Percentiles rank a stretch among this genome's conserved stretches.
phyloP scores from a whole-genome alignment of 352 stramenopile genomes.

The Labyrinthula sp. region DNA sequence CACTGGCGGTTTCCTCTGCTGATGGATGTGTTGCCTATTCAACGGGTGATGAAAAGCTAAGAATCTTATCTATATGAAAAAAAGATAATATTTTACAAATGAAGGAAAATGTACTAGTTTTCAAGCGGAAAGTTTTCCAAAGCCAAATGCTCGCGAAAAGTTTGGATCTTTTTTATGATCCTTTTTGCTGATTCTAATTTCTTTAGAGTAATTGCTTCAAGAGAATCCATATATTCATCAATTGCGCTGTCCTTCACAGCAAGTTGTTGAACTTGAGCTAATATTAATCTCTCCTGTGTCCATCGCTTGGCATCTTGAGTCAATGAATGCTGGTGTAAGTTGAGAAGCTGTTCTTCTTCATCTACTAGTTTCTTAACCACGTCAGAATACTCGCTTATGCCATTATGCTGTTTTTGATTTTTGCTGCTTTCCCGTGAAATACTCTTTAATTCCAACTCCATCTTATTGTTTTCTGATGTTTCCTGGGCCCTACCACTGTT shows the following conservation, averaged over 20 bases:
- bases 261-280: slow-evolving; percentile 50
- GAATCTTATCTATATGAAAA: too few species aligned
- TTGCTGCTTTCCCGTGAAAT: neutral
- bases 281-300: slow-evolving; percentile 55
- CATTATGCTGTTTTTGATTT: neutral
- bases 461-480: neutral
- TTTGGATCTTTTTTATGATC: slow-evolving; percentile 9
- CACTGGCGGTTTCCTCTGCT: too few species aligned
- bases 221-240: slow-evolving; percentile 50
- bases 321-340: slow-evolving; percentile 61
- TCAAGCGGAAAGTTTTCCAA: too few species aligned
- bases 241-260: slow-evolving; percentile 56
- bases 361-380: slow-evolving; percentile 54
- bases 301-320: slow-evolving; percentile 59
- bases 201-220: slow-evolving; percentile 40
- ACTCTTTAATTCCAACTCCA: neutral
- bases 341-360: slow-evolving; percentile 56
- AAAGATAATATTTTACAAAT: too few species aligned
- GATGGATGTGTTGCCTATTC: too few species aligned
- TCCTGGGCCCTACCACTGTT: neutral
- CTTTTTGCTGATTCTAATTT: slow-evolving; percentile 8
- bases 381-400: slow-evolving; percentile 19
- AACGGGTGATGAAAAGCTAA: too few species aligned
- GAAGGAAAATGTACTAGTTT: too few species aligned
- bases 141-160: slow-evolving; percentile 22